These are phyloP conservation scores for Colletotrichum sansevieriae DNA, from an alignment of 2,329 filamentous ascomycete species.

Conservation along the genomic window DNA sequence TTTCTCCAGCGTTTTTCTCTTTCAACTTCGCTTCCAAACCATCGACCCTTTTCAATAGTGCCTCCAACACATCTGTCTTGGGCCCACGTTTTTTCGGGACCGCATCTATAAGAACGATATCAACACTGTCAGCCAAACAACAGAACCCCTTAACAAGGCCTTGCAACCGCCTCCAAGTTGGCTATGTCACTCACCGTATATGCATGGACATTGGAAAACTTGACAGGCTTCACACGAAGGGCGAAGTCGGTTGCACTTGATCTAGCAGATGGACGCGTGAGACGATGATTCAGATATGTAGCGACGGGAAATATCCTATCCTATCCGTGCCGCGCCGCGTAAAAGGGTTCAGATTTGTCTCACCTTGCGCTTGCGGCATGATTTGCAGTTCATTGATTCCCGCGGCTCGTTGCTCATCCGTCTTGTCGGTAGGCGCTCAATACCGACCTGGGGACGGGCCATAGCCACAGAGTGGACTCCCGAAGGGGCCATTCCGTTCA, in stretches of 20 bases:
- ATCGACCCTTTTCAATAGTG: conserved; percentile 86
- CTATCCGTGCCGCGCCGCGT: background rate
- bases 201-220: conserved; percentile 88
- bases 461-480: conserved; percentile 66
- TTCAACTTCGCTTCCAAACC: conserved; percentile 85
- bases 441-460: conserved; percentile 83
- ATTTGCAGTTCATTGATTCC: conserved; percentile 97
- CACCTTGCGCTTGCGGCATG: conserved; percentile 92
- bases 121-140: conserved; percentile 24
- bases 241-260: conserved; percentile 89
- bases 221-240: conserved; percentile 91
- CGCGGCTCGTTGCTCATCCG: conserved; percentile 81
- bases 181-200: conserved; percentile 76
- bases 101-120: conserved; percentile 70
- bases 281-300: conserved; percentile 10
- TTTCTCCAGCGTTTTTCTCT: conserved; percentile 67
- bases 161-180: no score
- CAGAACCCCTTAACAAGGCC: background rate
- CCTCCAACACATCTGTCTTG: conserved; percentile 90
- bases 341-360: conserved; percentile 40
- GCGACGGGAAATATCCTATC: background rate
- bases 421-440: conserved; percentile 80
- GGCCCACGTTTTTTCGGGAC: conserved; percentile 91
- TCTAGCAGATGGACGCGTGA: conserved; percentile 63
- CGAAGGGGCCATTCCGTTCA: conserved; percentile 58